Evolutionary conservation across 345 rosid genomes (phyloP).

Genomic region (Gossypium rotundifolium): DNA sequence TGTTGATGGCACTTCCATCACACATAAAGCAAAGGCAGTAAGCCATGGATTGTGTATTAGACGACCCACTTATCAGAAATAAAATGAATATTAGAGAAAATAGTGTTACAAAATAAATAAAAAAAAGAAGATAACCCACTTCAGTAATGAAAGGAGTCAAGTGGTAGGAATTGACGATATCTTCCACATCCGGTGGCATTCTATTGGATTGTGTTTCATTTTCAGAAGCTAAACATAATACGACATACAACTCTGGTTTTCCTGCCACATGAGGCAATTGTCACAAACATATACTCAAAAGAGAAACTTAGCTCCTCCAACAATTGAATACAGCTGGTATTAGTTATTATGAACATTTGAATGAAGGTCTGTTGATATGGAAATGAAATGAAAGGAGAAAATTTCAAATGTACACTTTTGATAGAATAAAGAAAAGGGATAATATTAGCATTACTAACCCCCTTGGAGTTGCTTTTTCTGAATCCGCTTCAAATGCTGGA

Average conservation of each 20-base stretch:
- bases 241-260: constrained; percentile 45
- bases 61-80: background rate
- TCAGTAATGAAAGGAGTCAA: constrained; percentile 72
- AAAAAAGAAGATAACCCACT: constrained; percentile 44
- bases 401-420: background rate
- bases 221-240: constrained; percentile 61
- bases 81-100: background rate
- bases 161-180: constrained; percentile 54
- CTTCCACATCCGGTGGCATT: constrained; percentile 44
- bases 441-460: background rate
- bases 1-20: background rate
- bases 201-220: constrained; percentile 21
- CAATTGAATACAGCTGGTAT: background rate
- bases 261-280: constrained; percentile 37
- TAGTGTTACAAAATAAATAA: background rate
- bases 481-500: constrained; percentile 72
- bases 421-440: background rate
- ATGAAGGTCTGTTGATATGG: background rate
- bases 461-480: constrained; percentile 32
- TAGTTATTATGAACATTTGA: background rate
- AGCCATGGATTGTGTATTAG: background rate
- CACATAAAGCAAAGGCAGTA: background rate
- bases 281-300: constrained; percentile 15
- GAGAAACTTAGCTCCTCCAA: background rate
- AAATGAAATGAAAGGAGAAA: background rate